Base-by-base conservation (phyloP, 495 filamentous ascomycete species). In the Xylaria cubensis region DNA sequence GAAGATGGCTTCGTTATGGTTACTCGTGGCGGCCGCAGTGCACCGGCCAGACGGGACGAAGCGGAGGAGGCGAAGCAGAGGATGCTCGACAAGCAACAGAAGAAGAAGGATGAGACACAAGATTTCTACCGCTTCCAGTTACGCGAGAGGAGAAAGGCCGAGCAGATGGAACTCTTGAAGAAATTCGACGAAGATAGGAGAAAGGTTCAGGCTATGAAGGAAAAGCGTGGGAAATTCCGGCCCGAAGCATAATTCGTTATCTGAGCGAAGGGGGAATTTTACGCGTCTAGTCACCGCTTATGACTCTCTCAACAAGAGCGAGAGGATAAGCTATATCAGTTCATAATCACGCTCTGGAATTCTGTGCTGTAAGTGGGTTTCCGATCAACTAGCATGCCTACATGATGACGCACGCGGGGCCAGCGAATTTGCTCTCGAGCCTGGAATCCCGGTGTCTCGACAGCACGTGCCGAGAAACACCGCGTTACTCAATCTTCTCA, bases 1-100 rank as follows among this genome's bases (percentile, higher is more conserved):
- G 94, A 93, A 77, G 97, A 99, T 81, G 96, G 96, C 12, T 99
- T 99, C 78, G 86, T 98, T 26, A 98, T 94, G 41, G 97, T 99
- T 39, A 92, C 91, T 4, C 86, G 92, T 69, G 95, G 94, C 4
- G 89, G 91, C 58, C 90, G 92, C 69, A 84, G 86, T 12, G 94
- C 92, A 15, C 90, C 92, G 10, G 93, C 93, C 21, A 84, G 89
- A 58, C 88, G 90, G 72, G 92, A 92, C 75, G 93, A 94, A 76
- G 91, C 92, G 13, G 88, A 91, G 81, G 90, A 88, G 77, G 86
- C 91, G 75, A 88, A 89, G 72, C 88, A 90, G 81, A 90, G 89
- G 85, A 90, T 94, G 87, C 86, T 92, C 78, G 90, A 94, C 84
- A 89, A 87, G 82, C 82, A 86, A 58, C 85, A 87, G 76, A 88